Base-by-base conservation (phyloP, 2,329 filamentous ascomycete species). In the Biscogniauxia mediterranea region DNA sequence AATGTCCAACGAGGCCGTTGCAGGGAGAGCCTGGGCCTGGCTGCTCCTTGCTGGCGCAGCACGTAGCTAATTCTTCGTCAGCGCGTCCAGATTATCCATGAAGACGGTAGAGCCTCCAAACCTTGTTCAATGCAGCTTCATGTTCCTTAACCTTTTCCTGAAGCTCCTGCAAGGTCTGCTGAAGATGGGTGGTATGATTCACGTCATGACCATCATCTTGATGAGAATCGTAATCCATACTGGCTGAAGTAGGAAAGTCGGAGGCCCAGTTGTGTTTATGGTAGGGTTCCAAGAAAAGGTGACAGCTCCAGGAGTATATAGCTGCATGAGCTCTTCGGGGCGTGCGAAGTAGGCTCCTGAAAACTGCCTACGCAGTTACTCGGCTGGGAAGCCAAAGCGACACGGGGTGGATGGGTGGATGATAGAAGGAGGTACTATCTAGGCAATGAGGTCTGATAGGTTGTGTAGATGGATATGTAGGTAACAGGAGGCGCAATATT, bases 151-250 rank as follows among this genome's bases (percentile, higher is more conserved):
- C 80, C 68, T 79, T 79, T 17, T 75, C 77, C 71, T 90, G 86
- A 1, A 94, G 83, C 70, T 89, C 87, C 64, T 81, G 83, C 52
- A 93, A 70, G 1, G 90, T 92, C 58, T 84, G 82, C 60, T 91
- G 85, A 52, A 94, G 78, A 69, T 83, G 85, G 51, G 79, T 72
- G 57, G 81, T 77, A 64, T 87, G 81, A 59, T 77, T 65, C 53
- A 70, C 67, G 69, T 79, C 76, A 21, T 72, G 68, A 50, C 74
- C 75, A 52, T 75, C 64, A 42, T 63, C 62, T 19, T 64, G 64
- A 59, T 64, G 69, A 54, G 63, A 58, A 9, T 69, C 66, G 46
- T 55, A 61, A 58, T 74, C 72, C 73, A 77, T 75, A 59, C 60
- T 58, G 50, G 63, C 59, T 58, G 15, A 46, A 46, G 38, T 42